These are phyloP conservation scores for sunflower (Helianthus annuus) DNA, from an alignment of 129 eudicot genomes.

Conservation along the genomic window HanXRQr2.0-SUNRISE NC_035441.2:182393783-182394282, in stretches of 20 bases:
- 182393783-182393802: too few species aligned
- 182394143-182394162: conserved; percentile 46
- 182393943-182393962: too few species aligned
- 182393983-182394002: not conserved
- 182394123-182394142: conserved; percentile 31
- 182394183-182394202: conserved; percentile 53
- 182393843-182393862: too few species aligned
- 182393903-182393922: too few species aligned
- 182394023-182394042: conserved; percentile 11
- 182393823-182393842: too few species aligned
- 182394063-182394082: conserved; percentile 13
- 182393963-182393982: too few species aligned
- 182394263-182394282: conserved; percentile 70
- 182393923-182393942: too few species aligned
- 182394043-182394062: conserved; percentile 29
- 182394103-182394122: conserved; percentile 24
- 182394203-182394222: conserved; percentile 40
- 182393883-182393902: too few species aligned
- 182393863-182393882: too few species aligned
- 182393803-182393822: too few species aligned
- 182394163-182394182: conserved; percentile 44
- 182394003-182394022: conserved; percentile 13
- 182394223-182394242: conserved; percentile 59
- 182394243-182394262: conserved; percentile 57
- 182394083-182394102: conserved; percentile 21